Conservation (phyloP, 805 yeast species). For the Zygotorulaspora sp. region DNA sequence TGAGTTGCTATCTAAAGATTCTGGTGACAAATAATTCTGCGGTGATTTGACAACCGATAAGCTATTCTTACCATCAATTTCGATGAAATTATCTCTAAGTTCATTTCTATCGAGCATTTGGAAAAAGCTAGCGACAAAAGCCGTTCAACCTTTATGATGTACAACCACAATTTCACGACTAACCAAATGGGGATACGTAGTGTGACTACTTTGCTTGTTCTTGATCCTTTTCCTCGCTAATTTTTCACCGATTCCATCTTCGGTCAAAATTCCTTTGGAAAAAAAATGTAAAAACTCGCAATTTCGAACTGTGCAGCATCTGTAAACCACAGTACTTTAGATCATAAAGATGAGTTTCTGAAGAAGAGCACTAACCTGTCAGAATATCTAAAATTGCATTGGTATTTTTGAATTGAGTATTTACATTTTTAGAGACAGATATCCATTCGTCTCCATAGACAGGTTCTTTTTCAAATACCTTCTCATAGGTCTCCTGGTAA, state of each 20-base stretch:
- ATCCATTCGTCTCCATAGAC: constrained; percentile 63
- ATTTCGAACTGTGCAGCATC: constrained; percentile 3
- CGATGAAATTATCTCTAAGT: background rate
- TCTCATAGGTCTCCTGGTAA: constrained; percentile 2
- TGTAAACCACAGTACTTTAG: constrained; percentile 6
- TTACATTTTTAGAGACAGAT: constrained; percentile 43
- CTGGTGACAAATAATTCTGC: constrained; percentile 20
- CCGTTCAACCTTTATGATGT: background rate
- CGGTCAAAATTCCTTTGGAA: constrained; percentile 26
- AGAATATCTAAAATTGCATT: constrained; percentile 38
- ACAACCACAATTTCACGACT: background rate
- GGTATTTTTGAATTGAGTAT: constrained; percentile 41
- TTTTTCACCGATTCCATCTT: background rate
- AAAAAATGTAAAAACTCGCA: constrained; percentile 12
- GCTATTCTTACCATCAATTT: constrained; percentile 2
- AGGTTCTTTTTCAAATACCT: constrained; percentile 47
- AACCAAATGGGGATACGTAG: background rate
- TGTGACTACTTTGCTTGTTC: constrained; percentile 1
- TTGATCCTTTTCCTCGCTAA: background rate
- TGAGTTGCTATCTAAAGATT: constrained; percentile 19
- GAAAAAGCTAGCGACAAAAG: background rate
- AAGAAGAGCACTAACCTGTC: background rate
- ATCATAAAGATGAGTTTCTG: background rate
- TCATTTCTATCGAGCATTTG: background rate
- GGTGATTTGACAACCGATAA: constrained; percentile 11